Base-by-base conservation (phyloP, 2,329 filamentous ascomycete species). In the Botrytis tulipae region DNA sequence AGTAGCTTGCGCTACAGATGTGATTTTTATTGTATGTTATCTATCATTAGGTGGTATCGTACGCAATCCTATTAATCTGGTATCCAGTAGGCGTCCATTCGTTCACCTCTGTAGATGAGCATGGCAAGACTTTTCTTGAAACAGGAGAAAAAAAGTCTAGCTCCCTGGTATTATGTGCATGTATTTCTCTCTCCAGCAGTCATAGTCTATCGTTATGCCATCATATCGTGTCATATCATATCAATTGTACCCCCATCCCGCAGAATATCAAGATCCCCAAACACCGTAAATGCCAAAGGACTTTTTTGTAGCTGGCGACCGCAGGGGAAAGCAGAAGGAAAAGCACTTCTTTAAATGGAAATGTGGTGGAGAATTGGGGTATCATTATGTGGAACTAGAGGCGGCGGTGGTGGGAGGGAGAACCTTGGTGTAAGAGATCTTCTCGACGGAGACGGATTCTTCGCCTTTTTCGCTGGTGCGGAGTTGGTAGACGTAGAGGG, bases 401-500 rank as follows among this genome's bases (percentile, higher is more conserved):
- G 66, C 48, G n/a, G 66, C 54, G 10, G 66, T 37, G 18, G 48
- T 69, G 6, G 78, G 75, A 22, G 78, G 77, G 44, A 82, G 89
- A 57, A 91, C 91, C 85, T 94, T 95, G 79, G 92, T 93, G 82
- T 93, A 95, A 69, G 93, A 94, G 75, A 95, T 92, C 85, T 95
- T 95, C 82, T 95, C 93, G 60, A 95, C 93, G 25, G 91, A 91
- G 63, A 95, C 92, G 74, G 91, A 94, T 82, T 95, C 92, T 51
- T 88, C 88, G 25, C 93, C 93, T 77, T 92, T 91, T 73, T 88
- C 90, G 78, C 94, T 92, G 81, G 92, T 94, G 82, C 91, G 89
- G 80, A 95, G 83, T 82, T 95, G 92, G 82, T 98, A 98, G 71
- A 98, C 95, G 82, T 98, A 98, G 68, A 98, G 87, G 74, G 97